Evolutionary conservation across 2,329 filamentous ascomycete species (phyloP), one percentile per base, ranked within the genome.

Genomic region (Pseudocercospora pini-densiflorae): DNA sequence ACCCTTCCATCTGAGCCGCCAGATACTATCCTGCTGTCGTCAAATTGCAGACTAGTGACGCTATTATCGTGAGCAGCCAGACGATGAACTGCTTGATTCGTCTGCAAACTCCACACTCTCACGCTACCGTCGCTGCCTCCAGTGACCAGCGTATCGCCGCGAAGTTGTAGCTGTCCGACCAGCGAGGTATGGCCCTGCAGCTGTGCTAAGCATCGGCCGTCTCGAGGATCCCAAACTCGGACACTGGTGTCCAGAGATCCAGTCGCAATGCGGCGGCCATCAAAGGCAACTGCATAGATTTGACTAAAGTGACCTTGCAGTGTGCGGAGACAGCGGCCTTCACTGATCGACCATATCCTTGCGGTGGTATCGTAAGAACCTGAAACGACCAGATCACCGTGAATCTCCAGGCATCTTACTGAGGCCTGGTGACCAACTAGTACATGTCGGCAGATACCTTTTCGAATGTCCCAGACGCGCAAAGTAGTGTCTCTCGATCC

Each of bases 281-380:
- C 95, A 79, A 98, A 99, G 1, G 95, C 95, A 77, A 99, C 97
- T 21, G 95, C 95, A 78, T 99, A 99, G 65, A 99, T 99, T 77
- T 99, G 95, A 77, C 94, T 98, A 81, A 97, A 99, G 80, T 99
- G 95, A 0, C 95, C 95, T 53, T 91, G 90, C 45, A 99, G 85
- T 0, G 93, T 97, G 72, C 94, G 90, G 62, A 98, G 83, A 78
- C 95, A 99, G 69, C 93, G 89, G 31, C 95, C 95, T 80, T 97
- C 92, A 1, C 93, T 97, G 61, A 99, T 98, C 79, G 92, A 97
- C 95, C 95, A 99, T 64, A 99, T 94, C 73, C 93, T 91, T 23
- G 95, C 95, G 23, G 93, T 97, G 6, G 95, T 97, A 78, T 99
- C 95, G 80, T 99, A 99, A 79, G 93, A 97, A 64, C 95, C 95